Conservation (phyloP, 2,329 filamentous ascomycete genomes). For the Penicillium corylophilum region DNA sequence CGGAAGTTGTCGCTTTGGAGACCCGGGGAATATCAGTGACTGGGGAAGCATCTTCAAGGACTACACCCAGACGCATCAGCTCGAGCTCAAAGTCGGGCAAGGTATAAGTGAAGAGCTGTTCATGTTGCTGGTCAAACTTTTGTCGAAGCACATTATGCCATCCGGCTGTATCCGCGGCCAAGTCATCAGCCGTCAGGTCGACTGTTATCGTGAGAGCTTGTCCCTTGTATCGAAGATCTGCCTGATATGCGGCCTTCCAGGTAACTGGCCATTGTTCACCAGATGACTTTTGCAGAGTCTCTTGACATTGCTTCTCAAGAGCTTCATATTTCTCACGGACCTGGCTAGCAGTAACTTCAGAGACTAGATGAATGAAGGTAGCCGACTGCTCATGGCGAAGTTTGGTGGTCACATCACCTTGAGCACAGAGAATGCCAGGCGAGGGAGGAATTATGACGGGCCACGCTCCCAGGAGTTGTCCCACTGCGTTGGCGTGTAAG, state of each 20-base stretch:
- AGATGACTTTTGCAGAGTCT: constrained; percentile 41
- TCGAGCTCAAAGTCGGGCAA: constrained; percentile 48
- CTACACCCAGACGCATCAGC: constrained; percentile 49
- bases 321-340: constrained; percentile 32
- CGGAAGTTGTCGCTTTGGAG: constrained; percentile 25
- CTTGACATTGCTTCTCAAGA: constrained; percentile 39
- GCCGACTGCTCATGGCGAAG: constrained; percentile 49
- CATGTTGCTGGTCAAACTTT: constrained; percentile 45
- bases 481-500: constrained; percentile 52
- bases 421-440: constrained; percentile 52
- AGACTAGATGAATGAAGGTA: constrained; percentile 47
- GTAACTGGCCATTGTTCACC: constrained; percentile 27
- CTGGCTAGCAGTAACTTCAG: constrained; percentile 35
- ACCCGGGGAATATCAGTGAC: constrained; percentile 40
- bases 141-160: constrained; percentile 36
- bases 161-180: constrained; percentile 26
- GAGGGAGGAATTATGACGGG: constrained; percentile 55
- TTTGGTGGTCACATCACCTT: constrained; percentile 52
- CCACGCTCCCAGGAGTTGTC: constrained; percentile 51
- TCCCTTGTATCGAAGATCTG: constrained; percentile 51
- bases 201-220: constrained; percentile 44
- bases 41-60: constrained; percentile 45
- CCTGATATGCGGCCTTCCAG: constrained; percentile 41
- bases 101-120: constrained; percentile 49
- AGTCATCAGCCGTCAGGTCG: constrained; percentile 35